Evolutionary conservation across 306 rosid genomes (phyloP).

Genomic region (Vigna radiata): DNA sequence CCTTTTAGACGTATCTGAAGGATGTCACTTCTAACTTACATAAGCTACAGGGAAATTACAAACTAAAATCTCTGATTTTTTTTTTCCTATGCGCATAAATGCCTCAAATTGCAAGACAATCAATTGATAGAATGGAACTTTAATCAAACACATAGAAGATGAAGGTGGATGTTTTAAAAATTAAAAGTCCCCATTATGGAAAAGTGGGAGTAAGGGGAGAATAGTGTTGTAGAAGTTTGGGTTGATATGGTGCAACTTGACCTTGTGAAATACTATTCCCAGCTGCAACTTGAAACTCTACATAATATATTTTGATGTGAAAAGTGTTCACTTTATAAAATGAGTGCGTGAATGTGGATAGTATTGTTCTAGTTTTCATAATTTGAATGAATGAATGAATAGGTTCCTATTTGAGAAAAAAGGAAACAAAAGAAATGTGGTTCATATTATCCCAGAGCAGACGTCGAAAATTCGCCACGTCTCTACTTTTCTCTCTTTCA

Average conservation of each 20-base stretch:
- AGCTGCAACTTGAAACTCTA: constrained; percentile 15
- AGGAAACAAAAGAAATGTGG: constrained; percentile 46
- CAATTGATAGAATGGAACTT: too few relatives aligned
- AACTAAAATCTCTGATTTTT: background rate
- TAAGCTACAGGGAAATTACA: constrained; percentile 3
- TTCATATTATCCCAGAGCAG: constrained; percentile 52
- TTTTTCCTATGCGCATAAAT: background rate
- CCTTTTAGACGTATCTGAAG: constrained; percentile 30
- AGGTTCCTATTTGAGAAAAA: constrained; percentile 22
- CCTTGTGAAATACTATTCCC: background rate
- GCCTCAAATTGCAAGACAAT: background rate
- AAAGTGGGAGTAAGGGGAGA: background rate
- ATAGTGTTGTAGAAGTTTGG: constrained; percentile 30
- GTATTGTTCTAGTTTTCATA: constrained; percentile 13
- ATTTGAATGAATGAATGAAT: constrained; percentile 15
- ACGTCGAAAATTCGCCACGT: constrained; percentile 75
- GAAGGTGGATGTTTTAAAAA: too few relatives aligned
- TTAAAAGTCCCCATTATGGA: too few relatives aligned
- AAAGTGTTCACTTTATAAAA: constrained; percentile 30
- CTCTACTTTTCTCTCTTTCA: constrained; percentile 22
- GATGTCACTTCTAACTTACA: constrained; percentile 37
- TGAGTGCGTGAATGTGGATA: constrained; percentile 36
- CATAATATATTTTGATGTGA: constrained; percentile 15
- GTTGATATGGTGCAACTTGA: constrained; percentile 33
- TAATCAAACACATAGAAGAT: too few relatives aligned